Evolutionary conservation across 345 rosid genomes (phyloP).

Genomic region (Turritis glabra): DNA sequence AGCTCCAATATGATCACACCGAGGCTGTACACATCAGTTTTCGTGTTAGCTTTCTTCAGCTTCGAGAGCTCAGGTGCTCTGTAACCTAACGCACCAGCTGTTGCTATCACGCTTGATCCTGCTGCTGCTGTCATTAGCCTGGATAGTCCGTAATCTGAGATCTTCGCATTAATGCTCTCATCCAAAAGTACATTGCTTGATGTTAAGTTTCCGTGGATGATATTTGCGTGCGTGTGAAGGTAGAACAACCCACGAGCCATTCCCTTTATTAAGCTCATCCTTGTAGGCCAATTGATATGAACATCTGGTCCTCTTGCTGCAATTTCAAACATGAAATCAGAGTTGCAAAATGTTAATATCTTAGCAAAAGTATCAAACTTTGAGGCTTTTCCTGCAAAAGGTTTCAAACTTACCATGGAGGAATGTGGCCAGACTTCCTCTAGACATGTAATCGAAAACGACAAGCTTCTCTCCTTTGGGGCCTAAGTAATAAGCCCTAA

Average conservation of each 20-base stretch:
- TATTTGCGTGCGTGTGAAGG: slow-evolving; percentile 71
- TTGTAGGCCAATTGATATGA: slow-evolving; percentile 64
- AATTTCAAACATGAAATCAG: slow-evolving; percentile 11
- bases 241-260: slow-evolving; percentile 65
- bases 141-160: slow-evolving; percentile 77
- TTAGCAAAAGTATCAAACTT: neutral
- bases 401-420: slow-evolving; percentile 66
- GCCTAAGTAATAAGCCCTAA: slow-evolving; percentile 89
- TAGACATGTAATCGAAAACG: slow-evolving; percentile 89
- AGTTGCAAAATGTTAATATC: neutral
- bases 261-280: slow-evolving; percentile 71
- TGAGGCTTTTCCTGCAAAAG: too few species aligned
- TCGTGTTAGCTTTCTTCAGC: slow-evolving; percentile 76
- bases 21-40: slow-evolving; percentile 82
- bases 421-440: slow-evolving; percentile 84
- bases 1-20: slow-evolving; percentile 88
- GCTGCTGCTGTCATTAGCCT: slow-evolving; percentile 78
- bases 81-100: slow-evolving; percentile 84
- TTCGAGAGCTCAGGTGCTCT: slow-evolving; percentile 92
- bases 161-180: slow-evolving; percentile 51
- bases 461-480: slow-evolving; percentile 98
- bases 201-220: slow-evolving; percentile 80
- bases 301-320: slow-evolving; percentile 87
- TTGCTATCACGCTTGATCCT: slow-evolving; percentile 72
- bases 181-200: slow-evolving; percentile 82